phyloP scores from a whole-genome alignment of 306 rosid genomes.

The Myrica gale region DNA sequence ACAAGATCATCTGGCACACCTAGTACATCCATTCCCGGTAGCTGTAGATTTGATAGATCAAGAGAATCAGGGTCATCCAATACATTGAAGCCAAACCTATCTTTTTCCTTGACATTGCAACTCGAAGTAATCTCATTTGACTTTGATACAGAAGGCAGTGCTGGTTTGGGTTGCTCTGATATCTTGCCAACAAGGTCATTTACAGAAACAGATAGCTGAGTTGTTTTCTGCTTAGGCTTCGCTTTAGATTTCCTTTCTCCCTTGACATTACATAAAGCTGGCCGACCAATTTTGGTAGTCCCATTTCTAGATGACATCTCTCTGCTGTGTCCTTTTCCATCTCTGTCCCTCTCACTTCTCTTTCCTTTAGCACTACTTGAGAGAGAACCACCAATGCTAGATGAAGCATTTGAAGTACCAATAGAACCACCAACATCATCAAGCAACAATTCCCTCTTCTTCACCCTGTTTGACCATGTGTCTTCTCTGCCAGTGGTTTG shows the following conservation, averaged over 20 bases:
- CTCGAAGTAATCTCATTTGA: constrained; percentile 51
- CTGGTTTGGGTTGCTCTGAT: constrained; percentile 74
- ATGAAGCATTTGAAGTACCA: constrained; percentile 48
- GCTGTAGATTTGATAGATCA: constrained; percentile 80
- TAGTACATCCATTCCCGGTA: constrained; percentile 91
- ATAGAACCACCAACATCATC: constrained; percentile 76
- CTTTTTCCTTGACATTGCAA: constrained; percentile 60
- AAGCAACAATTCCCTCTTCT: constrained; percentile 90
- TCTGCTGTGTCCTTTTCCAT: constrained; percentile 87
- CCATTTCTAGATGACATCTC: constrained; percentile 86
- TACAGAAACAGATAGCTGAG: constrained; percentile 90
- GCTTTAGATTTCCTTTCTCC: constrained; percentile 90
- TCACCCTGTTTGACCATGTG: constrained; percentile 80
- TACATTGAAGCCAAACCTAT: constrained; percentile 56
- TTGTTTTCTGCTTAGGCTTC: constrained; percentile 94
- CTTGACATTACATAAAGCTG: constrained; percentile 67
- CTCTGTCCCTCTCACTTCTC: constrained; percentile 99
- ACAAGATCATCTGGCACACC: constrained; percentile 76
- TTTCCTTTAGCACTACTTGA: constrained; percentile 91
- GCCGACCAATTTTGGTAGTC: constrained; percentile 77
- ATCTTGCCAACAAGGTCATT: constrained; percentile 85
- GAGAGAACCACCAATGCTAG: constrained; percentile 73
- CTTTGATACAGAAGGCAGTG: constrained; percentile 60
- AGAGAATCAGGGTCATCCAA: constrained; percentile 74
- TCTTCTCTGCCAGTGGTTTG: constrained; percentile 70